Evolutionary conservation across 148 eudicot species (phyloP).

Genomic region (Arctostaphylos glauca): DNA sequence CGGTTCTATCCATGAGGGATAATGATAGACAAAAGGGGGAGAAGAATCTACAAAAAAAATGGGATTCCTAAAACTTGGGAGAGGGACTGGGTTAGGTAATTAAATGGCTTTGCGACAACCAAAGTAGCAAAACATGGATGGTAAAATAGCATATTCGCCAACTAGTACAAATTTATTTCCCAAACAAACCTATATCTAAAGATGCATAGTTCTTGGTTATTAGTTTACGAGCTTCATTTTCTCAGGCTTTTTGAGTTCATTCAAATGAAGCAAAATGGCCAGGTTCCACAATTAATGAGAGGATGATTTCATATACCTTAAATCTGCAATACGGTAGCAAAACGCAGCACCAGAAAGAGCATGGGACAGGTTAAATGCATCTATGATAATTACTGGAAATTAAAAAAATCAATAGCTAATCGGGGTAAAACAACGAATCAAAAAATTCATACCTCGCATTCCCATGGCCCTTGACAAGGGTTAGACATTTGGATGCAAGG

Average conservation of each 20-base stretch:
- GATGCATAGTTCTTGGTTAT: not conserved
- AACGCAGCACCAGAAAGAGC: not conserved
- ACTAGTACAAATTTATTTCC: not conserved
- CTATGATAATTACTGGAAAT: not conserved
- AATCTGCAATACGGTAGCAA: not conserved
- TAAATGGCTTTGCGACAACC: not conserved
- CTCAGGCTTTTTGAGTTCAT: not conserved
- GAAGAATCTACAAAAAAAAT: not conserved
- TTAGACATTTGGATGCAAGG: not conserved
- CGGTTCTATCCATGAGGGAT: not conserved
- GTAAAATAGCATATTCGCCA: not conserved
- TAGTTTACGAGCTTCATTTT: not conserved
- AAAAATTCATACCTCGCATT: constrained; percentile 2
- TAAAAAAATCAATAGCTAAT: not conserved
- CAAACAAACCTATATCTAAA: not conserved
- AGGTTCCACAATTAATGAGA: not conserved
- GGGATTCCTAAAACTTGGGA: not conserved
- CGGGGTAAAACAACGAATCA: not conserved
- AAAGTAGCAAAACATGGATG: not conserved
- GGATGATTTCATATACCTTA: not conserved
- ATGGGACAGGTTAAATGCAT: not conserved
- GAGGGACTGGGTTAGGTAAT: not conserved
- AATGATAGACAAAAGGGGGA: not conserved
- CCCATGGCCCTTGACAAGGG: not conserved
- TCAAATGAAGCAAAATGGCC: not conserved